Evolutionary conservation across 1,284 basidiomycete species (phyloP).

Genomic region (Ganoderma boninense): DNA sequence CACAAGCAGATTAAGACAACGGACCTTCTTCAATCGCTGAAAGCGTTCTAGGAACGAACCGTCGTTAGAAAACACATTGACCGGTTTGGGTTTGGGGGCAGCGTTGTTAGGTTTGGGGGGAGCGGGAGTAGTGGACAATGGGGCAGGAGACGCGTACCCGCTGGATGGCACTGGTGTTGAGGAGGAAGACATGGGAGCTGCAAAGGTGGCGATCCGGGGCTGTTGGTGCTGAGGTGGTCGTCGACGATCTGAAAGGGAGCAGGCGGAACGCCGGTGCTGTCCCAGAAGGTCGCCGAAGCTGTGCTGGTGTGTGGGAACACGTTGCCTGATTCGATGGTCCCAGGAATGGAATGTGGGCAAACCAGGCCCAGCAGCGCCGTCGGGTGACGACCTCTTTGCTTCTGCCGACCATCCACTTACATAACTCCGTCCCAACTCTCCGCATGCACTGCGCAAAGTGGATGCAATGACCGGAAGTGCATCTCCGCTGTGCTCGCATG

Average conservation of each 20-base stretch:
- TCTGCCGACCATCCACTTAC: background rate
- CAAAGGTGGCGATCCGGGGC: constrained; percentile 2
- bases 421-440: background rate
- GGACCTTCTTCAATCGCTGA: constrained; percentile 59
- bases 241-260: constrained; percentile 13
- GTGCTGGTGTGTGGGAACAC: background rate
- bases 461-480: background rate
- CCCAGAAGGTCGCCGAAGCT: constrained; percentile 23
- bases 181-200: constrained; percentile 31
- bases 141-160: constrained; percentile 43
- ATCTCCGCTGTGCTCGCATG: background rate
- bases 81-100: constrained; percentile 51
- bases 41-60: constrained; percentile 68
- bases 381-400: background rate
- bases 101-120: constrained; percentile 36
- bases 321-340: background rate
- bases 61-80: constrained; percentile 66
- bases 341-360: background rate
- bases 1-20: constrained; percentile 13
- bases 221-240: constrained; percentile 7
- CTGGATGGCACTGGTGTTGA: constrained; percentile 37
- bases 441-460: background rate
- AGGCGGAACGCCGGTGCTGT: background rate
- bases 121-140: constrained; percentile 34
- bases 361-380: background rate